Evolutionary conservation across 495 filamentous ascomycete species (phyloP), one percentile per base, ranked within the genome.

Genomic region (Platismatia glauca): DNA sequence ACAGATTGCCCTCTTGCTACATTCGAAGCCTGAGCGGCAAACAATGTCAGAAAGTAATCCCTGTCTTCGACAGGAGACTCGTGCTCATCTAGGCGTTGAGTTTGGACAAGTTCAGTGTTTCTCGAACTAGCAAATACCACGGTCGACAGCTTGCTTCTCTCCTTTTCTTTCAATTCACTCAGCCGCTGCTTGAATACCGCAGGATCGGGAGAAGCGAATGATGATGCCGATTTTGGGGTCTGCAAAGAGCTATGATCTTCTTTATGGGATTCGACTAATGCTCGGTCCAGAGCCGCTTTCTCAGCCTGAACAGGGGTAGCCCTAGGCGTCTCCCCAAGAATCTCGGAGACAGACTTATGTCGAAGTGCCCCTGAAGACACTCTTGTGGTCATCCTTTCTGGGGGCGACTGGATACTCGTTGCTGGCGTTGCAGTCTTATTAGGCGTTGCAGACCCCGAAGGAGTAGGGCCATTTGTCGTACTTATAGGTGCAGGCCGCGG

Each of bases 41-140:
- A 96, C 18, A 95, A 76, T 2, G 89, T 88, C 55, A 87, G 85
- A 59, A 94, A 86, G 71, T 96, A 96, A 67, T 96, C 91, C 69
- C 76, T 77, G 22, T 79, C 75, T 44, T 82, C 77, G 63, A 82
- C 78, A 65, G 71, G 67, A 35, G 70, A 66, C 29, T 77, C 75
- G 43, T 63, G 57, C 34, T 75, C 77, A 62, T 81, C 65, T 69
- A 70, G 65, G 69, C 79, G 68, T 66, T 66, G 67, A 68, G 65
- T 62, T 64, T 70, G 53, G 61, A 66, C 33, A 68, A 72, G 31
- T 73, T 61, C 34, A 66, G 69, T 24, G 66, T 74, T 56, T 8
- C 74, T 69, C 12, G 64, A 63, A n/a, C 39, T 56, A 4, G 86
- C 84, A 70, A 95, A 93, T 7, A 92, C 81, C n/a, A 95, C 89